These are phyloP conservation scores for Luffa acutangula DNA, from an alignment of 306 rosid species.

Conservation along the genomic window DNA sequence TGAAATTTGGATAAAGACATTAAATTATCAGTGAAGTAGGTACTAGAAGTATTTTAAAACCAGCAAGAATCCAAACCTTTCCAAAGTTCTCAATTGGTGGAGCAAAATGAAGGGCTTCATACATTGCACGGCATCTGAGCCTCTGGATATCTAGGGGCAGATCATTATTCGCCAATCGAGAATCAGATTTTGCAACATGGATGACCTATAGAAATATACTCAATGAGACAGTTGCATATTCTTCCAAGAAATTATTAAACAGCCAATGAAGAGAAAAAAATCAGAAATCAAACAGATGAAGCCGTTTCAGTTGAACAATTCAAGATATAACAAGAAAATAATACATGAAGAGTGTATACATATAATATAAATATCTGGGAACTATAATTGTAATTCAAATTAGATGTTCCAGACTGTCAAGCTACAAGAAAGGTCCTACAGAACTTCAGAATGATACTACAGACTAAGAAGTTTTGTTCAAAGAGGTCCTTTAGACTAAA, in stretches of 20 bases:
- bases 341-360: no score
- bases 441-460: background rate
- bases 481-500: background rate
- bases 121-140: conserved; percentile 84
- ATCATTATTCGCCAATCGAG: conserved; percentile 88
- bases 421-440: background rate
- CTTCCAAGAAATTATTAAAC: conserved; percentile 1
- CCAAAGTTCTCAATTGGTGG: conserved; percentile 69
- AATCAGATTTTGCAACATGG: conserved; percentile 87
- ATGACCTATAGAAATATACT: conserved; percentile 48
- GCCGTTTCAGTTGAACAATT: background rate
- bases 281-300: background rate
- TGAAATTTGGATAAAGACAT: background rate
- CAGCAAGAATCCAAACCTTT: conserved; percentile 47
- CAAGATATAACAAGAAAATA: background rate
- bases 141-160: conserved; percentile 81
- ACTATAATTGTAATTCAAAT: background rate
- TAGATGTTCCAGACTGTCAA: background rate
- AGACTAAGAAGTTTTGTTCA: background rate
- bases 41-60: background rate
- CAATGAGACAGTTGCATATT: conserved; percentile 14
- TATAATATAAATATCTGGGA: background rate
- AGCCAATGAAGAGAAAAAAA: background rate
- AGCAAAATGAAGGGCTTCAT: conserved; percentile 78
- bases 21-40: background rate